Evolutionary conservation across 2,329 filamentous ascomycete species (phyloP).

Genomic region (Talaromyces sp.): DNA sequence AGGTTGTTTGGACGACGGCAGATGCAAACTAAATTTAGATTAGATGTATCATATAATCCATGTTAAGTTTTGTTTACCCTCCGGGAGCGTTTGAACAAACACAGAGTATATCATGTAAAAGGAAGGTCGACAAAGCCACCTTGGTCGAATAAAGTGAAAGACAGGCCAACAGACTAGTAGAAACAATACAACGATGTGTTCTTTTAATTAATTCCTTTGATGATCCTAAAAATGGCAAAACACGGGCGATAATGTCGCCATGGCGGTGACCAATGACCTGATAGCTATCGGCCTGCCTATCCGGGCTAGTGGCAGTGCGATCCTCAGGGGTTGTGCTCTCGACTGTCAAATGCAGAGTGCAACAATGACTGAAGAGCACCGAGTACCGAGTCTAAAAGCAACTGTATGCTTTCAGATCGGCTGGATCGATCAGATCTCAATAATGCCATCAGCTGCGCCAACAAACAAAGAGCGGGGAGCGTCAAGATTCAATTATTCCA

Average conservation of each 20-base stretch:
- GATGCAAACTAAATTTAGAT: background rate
- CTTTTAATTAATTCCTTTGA: background rate
- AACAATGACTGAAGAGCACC: too few relatives aligned
- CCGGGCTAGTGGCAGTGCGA: background rate
- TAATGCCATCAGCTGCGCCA: background rate
- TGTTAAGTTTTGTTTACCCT: background rate
- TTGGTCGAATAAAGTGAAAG: background rate
- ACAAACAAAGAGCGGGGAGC: background rate
- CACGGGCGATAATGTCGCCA: background rate
- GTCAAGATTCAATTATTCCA: background rate
- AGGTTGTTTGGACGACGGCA: conserved; percentile 6
- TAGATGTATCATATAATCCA: background rate
- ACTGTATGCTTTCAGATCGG: background rate
- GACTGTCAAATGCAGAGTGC: too few relatives aligned
- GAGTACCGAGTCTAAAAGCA: too few relatives aligned
- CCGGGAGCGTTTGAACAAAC: too few relatives aligned
- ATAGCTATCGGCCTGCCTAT: background rate
- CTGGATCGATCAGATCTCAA: background rate
- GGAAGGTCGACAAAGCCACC: background rate
- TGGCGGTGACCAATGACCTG: background rate
- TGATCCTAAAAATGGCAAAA: background rate
- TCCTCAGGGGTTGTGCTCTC: background rate
- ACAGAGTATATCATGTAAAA: background rate
- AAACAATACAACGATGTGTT: background rate
- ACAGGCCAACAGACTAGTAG: background rate